Percentiles rank a stretch among this genome's conserved stretches.
phyloP scores from a whole-genome alignment of 371 early-diverging fungal genomes.

The Syncephalastrum racemosum region DNA sequence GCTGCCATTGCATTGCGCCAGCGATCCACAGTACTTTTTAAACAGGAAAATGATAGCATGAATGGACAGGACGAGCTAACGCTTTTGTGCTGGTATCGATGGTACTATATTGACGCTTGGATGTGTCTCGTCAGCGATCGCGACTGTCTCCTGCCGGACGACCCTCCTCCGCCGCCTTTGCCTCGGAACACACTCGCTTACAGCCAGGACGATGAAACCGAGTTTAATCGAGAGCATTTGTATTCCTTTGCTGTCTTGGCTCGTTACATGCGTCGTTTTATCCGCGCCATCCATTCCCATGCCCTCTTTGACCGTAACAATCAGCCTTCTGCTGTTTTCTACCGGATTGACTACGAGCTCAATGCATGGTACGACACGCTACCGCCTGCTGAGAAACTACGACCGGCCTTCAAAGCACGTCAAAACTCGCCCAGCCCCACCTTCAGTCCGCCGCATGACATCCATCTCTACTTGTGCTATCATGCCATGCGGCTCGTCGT shows the following conservation, averaged over 20 bases:
- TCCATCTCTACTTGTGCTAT: constrained; percentile 44
- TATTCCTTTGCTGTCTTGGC: constrained; percentile 27
- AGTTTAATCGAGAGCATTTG: neutral
- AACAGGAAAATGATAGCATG: constrained; percentile 5
- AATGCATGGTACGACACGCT: constrained; percentile 22
- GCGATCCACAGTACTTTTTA: neutral
- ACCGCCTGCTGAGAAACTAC: constrained; percentile 1
- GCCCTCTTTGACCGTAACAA: constrained; percentile 8
- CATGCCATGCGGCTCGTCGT: constrained; percentile 43
- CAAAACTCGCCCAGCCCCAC: too few species aligned
- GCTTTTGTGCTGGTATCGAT: constrained; percentile 32
- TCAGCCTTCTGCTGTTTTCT: constrained; percentile 24
- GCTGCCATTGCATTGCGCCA: constrained; percentile 28
- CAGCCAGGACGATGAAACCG: neutral
- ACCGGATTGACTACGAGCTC: constrained; percentile 19
- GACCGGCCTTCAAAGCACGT: neutral
- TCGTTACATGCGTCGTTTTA: constrained; percentile 30
- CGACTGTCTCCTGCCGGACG: constrained; percentile 35
- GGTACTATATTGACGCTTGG: constrained; percentile 55
- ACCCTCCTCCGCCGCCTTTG: constrained; percentile 15
- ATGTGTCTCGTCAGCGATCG: constrained; percentile 38
- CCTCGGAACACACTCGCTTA: constrained; percentile 1
- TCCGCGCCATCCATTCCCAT: constrained; percentile 21
- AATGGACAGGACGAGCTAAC: constrained; percentile 12
- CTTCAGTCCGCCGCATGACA: constrained; percentile 10